Evolutionary conservation across 257 asterid genomes (phyloP), one percentile per base, ranked within the genome.

Genomic region (Capsicum pubescens): DNA sequence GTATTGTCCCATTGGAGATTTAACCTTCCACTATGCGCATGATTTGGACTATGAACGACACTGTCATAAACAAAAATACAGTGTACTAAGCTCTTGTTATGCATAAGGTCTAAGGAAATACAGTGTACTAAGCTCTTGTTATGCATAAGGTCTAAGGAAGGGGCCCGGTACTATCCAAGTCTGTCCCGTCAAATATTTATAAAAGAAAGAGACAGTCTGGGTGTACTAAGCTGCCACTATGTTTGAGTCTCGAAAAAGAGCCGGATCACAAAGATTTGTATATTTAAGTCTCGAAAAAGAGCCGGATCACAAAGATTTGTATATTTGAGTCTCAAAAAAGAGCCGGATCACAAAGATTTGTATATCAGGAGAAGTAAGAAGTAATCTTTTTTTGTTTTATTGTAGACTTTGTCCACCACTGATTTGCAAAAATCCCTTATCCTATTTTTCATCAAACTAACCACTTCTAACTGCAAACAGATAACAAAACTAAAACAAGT

Each of bases 401-500:
- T 76, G 80, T 71, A 79, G 83, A 76, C 72, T 26, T 1, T 70
- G n/a, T 83, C 85, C 82, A 79, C 84, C 66, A 19, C 64, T 52
- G 35, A 42, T 67, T 19, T 52, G 59, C 69, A 15, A 70, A 55
- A 67, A 79, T 19, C 36, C 85, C 44, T 83, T 56, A 71, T 70
- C 81, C 82, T 56, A 63, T 81, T 50, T 50, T 39, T 32, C 64
- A 72, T 6, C 66, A 50, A 55, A 35, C 57, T 55, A 84, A 82
- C 81, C 79, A 79, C 0, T 81, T 67, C 82, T 82, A 88, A 88
- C 90, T 46, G 76, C 68, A 26, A 26, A 50, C 26, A 21, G 11
- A 42, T 8, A 39, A 69, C 55, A 69, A 69, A 69, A 42, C 78
- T 69, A 0, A 69, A 69, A 69, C 26, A 39, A 68, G 4, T 15